Conservation (phyloP, 768 basidiomycete genomes). For the Asterophora lycoperdoides region DNA sequence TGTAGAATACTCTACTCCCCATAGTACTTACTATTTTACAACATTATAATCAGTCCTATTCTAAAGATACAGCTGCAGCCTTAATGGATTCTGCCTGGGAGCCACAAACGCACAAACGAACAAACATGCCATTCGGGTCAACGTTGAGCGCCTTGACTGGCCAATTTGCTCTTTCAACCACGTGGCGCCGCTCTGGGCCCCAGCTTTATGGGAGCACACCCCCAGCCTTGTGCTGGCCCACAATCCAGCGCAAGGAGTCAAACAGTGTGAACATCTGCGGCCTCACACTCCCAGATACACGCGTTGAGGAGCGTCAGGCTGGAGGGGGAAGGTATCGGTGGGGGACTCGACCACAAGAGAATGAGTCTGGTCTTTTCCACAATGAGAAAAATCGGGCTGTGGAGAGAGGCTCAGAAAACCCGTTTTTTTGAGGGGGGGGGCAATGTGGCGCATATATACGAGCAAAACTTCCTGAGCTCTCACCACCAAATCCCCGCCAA, state of each 20-base stretch:
- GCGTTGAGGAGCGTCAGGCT: conserved; percentile 39
- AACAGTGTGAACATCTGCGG: conserved; percentile 28
- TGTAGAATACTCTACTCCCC: not conserved
- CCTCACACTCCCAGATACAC: conserved; percentile 25
- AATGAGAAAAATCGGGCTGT: no score
- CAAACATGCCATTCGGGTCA: no score
- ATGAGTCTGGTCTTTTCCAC: no score
- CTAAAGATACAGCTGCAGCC: not conserved
- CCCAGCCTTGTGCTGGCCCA: conserved; percentile 20
- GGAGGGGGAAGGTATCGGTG: conserved; percentile 31
- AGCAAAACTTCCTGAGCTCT: not conserved
- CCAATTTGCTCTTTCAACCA: conserved; percentile 16
- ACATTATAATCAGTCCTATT: not conserved
- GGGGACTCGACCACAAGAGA: no score
- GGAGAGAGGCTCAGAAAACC: no score
- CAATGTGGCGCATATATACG: not conserved
- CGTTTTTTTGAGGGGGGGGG: no score
- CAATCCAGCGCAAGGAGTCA: conserved; percentile 21
- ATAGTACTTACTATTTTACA: no score
- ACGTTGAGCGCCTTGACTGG: conserved; percentile 25
- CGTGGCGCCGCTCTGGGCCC: conserved; percentile 21
- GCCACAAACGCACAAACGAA: conserved; percentile 18
- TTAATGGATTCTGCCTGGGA: not conserved
- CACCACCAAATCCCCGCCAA: not conserved
- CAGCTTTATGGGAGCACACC: conserved; percentile 27